A percentile compares a stretch with the other conserved stretches of the same genome.
Conservation (phyloP, 345 rosid genomes). For the Citrus sp. region DNA sequence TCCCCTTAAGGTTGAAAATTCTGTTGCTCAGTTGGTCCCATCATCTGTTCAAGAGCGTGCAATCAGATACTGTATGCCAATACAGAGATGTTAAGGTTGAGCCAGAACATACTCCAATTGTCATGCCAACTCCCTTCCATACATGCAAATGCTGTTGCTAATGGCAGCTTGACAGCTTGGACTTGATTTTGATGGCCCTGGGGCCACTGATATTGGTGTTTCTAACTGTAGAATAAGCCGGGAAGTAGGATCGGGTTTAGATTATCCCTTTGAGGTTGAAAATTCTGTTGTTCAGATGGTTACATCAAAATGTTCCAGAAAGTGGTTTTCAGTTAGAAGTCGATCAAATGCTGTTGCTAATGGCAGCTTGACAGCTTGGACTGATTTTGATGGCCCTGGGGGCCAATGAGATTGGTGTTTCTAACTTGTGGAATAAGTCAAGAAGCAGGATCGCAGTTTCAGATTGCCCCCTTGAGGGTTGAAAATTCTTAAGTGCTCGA, state of each 20-base stretch:
- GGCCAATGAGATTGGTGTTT: neutral
- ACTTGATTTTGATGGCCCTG: too few relatives aligned
- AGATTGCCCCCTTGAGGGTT: too few relatives aligned
- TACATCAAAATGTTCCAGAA: slow-evolving; percentile 12
- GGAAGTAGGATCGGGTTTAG: slow-evolving; percentile 23
- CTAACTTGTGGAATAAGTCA: neutral
- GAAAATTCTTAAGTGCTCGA: too few relatives aligned
- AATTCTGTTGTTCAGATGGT: slow-evolving; percentile 13
- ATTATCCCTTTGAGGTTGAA: slow-evolving; percentile 10
- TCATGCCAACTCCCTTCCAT: slow-evolving; percentile 3
- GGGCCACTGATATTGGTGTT: neutral
- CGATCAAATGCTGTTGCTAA: slow-evolving; percentile 8
- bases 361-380: slow-evolving; percentile 7
- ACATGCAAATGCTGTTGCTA: slow-evolving; percentile 6
- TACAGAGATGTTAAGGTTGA: neutral
- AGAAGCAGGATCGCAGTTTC: slow-evolving; percentile 25
- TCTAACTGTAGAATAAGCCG: neutral
- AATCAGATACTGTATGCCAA: neutral
- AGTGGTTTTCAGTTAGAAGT: slow-evolving; percentile 7
- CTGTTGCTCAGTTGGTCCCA: slow-evolving; percentile 8
- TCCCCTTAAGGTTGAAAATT: slow-evolving; percentile 10
- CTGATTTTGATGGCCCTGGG: slow-evolving; percentile 21
- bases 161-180: slow-evolving; percentile 8
- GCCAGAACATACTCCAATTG: slow-evolving; percentile 8
- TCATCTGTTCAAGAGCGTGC: slow-evolving; percentile 23